Conservation (phyloP, 768 basidiomycete genomes). For the Tricholomella constricta region DNA sequence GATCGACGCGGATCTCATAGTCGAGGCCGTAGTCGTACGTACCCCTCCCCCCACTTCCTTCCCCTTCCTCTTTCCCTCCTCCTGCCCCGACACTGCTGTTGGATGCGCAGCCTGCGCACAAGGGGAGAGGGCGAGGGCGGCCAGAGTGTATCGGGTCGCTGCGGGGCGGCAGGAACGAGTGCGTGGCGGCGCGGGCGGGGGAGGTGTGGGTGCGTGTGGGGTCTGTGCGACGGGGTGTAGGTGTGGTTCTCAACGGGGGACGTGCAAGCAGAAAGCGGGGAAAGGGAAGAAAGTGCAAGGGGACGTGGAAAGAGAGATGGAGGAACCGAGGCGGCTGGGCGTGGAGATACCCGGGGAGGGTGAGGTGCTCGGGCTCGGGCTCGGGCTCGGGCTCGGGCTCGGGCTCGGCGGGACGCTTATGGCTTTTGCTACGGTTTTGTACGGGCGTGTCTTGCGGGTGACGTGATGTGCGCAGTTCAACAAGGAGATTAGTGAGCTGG, state of each 20-base stretch:
- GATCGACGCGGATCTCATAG: too few relatives aligned
- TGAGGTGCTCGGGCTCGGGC: too few relatives aligned
- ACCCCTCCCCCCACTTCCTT: too few relatives aligned
- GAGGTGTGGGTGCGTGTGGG: conserved; percentile 55
- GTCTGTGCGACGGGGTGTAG: conserved; percentile 18
- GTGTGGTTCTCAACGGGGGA: conserved; percentile 20
- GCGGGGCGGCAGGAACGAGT: conserved; percentile 40
- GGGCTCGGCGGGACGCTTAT: conserved; percentile 56
- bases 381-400: too few relatives aligned
- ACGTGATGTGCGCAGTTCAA: conserved; percentile 76
- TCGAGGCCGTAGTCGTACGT: too few relatives aligned
- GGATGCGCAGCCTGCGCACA: conserved; percentile 73
- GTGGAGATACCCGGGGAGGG: conserved; percentile 45
- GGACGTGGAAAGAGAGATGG: conserved; percentile 25
- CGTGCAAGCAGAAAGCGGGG: too few relatives aligned
- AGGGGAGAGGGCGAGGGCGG: conserved; percentile 53
- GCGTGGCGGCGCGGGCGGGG: conserved; percentile 51
- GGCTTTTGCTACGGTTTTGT: conserved; percentile 56
- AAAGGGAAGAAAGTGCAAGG: too few relatives aligned
- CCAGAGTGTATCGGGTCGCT: conserved; percentile 64
- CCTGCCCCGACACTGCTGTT: conserved; percentile 69
- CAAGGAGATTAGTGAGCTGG: conserved; percentile 91
- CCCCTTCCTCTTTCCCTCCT: too few relatives aligned
- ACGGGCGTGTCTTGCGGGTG: conserved; percentile 51
- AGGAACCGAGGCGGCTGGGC: conserved; percentile 32